Conservation (phyloP, 2,329 filamentous ascomycete genomes). For the Gremmenia infestans region DNA sequence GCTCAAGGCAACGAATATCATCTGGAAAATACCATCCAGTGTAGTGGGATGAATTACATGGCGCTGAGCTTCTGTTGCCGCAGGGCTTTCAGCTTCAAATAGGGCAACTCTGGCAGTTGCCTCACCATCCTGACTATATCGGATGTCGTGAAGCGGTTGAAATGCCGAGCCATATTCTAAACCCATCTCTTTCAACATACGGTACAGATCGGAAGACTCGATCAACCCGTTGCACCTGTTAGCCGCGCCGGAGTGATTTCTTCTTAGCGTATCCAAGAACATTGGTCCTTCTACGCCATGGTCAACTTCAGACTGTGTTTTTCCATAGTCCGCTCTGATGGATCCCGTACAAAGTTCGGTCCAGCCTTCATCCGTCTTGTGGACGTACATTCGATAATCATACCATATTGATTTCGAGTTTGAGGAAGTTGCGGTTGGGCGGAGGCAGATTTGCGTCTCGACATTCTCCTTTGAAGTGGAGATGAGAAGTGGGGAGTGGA, state of each 20-base stretch:
- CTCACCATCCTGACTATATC: background rate
- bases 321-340: background rate
- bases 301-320: background rate
- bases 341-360: background rate
- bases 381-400: background rate
- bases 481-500: slow-evolving; percentile 32
- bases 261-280: too few species aligned
- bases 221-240: background rate
- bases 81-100: background rate
- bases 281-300: background rate
- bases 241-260: too few species aligned
- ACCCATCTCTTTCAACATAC: background rate
- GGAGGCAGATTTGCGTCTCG: background rate
- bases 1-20: background rate
- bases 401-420: background rate
- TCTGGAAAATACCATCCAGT: slow-evolving; percentile 39
- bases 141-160: background rate
- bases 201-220: background rate
- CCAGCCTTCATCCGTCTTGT: background rate
- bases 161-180: slow-evolving; percentile 29
- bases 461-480: slow-evolving; percentile 25
- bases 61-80: background rate
- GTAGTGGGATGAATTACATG: slow-evolving; percentile 42
- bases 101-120: background rate
- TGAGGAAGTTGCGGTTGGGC: background rate